phyloP scores from a whole-genome alignment of 345 rosid species.

The Linum tenue region DNA sequence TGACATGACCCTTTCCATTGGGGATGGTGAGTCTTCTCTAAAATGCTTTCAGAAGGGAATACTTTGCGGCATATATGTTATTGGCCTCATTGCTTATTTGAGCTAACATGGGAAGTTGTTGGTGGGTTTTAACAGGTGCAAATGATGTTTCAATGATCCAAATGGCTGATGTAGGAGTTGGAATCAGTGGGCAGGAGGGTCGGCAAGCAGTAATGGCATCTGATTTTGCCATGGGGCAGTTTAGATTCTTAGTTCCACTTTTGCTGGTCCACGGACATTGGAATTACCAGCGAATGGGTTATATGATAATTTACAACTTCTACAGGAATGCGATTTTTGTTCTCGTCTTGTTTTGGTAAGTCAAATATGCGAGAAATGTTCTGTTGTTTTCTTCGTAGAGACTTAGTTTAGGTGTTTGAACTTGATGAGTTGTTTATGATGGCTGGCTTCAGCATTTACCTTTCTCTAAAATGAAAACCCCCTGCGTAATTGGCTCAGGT shows the following conservation, averaged over 20 bases:
- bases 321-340: constrained; percentile 95
- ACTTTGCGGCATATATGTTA: background rate
- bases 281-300: constrained; percentile 98
- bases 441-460: background rate
- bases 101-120: constrained; percentile 15
- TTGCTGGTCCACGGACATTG: constrained; percentile 94
- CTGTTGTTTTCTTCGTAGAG: background rate
- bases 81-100: constrained; percentile 8
- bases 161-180: constrained; percentile 15
- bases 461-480: background rate
- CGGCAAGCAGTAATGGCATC: constrained; percentile 97
- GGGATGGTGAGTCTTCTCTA: constrained; percentile 57
- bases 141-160: constrained; percentile 18
- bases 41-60: background rate
- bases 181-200: constrained; percentile 14
- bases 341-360: constrained; percentile 88
- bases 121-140: constrained; percentile 12
- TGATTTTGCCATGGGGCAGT: constrained; percentile 97
- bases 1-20: constrained; percentile 97
- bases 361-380: constrained; percentile 2
- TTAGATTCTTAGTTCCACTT: constrained; percentile 86
- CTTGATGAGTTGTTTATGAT: background rate
- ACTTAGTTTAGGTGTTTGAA: background rate
- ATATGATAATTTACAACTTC: constrained; percentile 94
- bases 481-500: background rate